These are phyloP conservation scores for Boechera stricta DNA, from an alignment of 345 rosid genomes.

Conservation along the genomic window DNA sequence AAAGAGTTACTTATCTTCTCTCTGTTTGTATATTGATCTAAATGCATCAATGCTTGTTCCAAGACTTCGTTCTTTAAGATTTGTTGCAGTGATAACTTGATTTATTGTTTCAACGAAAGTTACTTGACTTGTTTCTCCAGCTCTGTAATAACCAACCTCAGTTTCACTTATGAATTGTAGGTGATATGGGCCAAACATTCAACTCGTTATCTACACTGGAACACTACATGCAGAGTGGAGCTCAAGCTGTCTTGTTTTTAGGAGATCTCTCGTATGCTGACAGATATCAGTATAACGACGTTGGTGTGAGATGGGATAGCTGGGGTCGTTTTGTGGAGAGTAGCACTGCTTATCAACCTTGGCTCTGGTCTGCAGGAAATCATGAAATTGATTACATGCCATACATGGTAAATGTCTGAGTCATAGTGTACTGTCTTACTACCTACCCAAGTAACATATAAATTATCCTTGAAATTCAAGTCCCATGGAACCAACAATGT, in stretches of 20 bases:
- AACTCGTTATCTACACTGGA: slow-evolving; percentile 91
- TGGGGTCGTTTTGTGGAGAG: slow-evolving; percentile 93
- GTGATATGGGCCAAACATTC: slow-evolving; percentile 96
- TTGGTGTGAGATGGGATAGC: slow-evolving; percentile 86
- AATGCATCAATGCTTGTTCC: not conserved
- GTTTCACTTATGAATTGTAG: slow-evolving; percentile 46
- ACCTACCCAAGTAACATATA: not conserved
- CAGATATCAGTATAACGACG: slow-evolving; percentile 76
- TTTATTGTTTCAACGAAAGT: not conserved
- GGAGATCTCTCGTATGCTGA: slow-evolving; percentile 99
- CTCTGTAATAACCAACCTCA: not conserved
- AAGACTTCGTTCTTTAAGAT: not conserved
- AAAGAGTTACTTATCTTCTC: not conserved
- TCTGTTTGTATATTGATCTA: not conserved
- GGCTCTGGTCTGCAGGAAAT: slow-evolving; percentile 97
- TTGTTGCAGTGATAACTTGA: not conserved
- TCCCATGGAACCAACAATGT: not conserved
- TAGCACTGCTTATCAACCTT: slow-evolving; percentile 92
- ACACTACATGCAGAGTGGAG: slow-evolving; percentile 87
- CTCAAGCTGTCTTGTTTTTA: slow-evolving; percentile 77
- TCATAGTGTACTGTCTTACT: slow-evolving; percentile 2
- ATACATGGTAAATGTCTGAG: slow-evolving; percentile 65
- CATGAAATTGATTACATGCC: slow-evolving; percentile 95
- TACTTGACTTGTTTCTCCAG: slow-evolving; percentile 4
- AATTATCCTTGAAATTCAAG: not conserved